Percentiles rank a stretch among this genome's conserved stretches.
Evolutionary conservation across 148 eudicot species (phyloP).

Genomic region (Vaccinium corymbosum): DNA sequence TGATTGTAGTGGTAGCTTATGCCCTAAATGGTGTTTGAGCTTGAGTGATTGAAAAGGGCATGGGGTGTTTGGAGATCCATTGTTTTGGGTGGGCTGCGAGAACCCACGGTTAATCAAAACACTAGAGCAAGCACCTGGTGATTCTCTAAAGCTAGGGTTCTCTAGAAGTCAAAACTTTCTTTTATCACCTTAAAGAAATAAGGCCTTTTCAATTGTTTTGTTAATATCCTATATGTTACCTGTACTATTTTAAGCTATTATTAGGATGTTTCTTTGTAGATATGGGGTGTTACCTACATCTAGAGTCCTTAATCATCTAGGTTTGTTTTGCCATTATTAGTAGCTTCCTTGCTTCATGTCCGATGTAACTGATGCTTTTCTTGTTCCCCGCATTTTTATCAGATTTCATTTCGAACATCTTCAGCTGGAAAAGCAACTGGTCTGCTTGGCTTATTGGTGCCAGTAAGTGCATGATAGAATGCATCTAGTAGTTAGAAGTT

Average conservation of each 20-base stretch:
- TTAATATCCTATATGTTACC: not conserved
- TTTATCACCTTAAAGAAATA: not conserved
- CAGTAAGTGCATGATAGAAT: constrained; percentile 42
- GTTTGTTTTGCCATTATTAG: constrained; percentile 3
- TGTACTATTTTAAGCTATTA: not conserved
- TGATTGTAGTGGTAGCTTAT: not conserved
- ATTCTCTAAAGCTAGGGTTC: not conserved
- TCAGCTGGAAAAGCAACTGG: constrained; percentile 42
- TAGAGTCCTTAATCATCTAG: constrained; percentile 1
- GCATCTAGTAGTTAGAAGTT: not conserved
- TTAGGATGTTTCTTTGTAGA: not conserved
- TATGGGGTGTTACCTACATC: not conserved
- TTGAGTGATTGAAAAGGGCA: not conserved
- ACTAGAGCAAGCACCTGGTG: not conserved
- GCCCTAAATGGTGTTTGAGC: not conserved
- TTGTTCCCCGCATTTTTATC: constrained; percentile 19
- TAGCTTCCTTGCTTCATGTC: constrained; percentile 2
- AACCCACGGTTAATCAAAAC: not conserved
- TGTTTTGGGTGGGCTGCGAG: not conserved
- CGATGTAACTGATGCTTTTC: not conserved
- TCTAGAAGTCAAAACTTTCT: not conserved
- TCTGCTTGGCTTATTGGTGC: constrained; percentile 41
- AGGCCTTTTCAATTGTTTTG: too few species aligned
- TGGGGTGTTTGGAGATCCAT: not conserved
- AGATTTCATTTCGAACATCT: constrained; percentile 56